Evolutionary conservation across 805 yeast species (phyloP).

Genomic region (Pichia deserticola): DNA sequence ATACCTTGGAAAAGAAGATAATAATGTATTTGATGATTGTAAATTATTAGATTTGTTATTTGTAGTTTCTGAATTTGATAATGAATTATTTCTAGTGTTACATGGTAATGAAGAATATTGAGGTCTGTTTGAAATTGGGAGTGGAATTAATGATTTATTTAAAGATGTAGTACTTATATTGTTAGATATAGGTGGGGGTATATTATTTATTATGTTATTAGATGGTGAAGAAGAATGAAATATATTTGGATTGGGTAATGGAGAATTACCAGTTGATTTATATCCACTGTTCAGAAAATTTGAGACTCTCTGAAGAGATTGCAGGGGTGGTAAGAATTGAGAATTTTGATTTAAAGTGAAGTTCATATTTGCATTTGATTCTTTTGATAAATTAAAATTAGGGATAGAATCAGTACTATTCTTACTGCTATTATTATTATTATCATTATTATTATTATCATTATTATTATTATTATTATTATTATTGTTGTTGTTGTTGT

Average conservation of each 20-base stretch:
- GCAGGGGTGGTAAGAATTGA: neutral
- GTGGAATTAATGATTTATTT: neutral
- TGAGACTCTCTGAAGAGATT: neutral
- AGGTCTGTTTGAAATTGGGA: neutral
- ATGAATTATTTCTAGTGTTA: neutral
- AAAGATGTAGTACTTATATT: neutral
- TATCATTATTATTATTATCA: too few relatives aligned
- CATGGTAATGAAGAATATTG: neutral
- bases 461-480: too few relatives aligned
- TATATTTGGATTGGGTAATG: constrained; percentile 7
- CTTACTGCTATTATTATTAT: too few relatives aligned
- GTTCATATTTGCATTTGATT: neutral
- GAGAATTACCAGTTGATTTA: neutral
- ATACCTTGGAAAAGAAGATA: neutral
- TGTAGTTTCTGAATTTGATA: neutral
- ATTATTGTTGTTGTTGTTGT: too few relatives aligned
- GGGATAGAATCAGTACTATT: neutral
- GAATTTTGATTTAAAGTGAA: neutral
- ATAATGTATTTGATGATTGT: neutral
- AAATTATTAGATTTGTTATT: neutral
- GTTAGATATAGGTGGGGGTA: too few relatives aligned
- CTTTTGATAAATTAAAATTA: too few relatives aligned
- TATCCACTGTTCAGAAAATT: neutral
- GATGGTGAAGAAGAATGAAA: neutral
- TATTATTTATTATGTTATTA: too few relatives aligned